Conservation (phyloP, 2,329 filamentous ascomycete genomes). For the Grosmannia serpens region DNA sequence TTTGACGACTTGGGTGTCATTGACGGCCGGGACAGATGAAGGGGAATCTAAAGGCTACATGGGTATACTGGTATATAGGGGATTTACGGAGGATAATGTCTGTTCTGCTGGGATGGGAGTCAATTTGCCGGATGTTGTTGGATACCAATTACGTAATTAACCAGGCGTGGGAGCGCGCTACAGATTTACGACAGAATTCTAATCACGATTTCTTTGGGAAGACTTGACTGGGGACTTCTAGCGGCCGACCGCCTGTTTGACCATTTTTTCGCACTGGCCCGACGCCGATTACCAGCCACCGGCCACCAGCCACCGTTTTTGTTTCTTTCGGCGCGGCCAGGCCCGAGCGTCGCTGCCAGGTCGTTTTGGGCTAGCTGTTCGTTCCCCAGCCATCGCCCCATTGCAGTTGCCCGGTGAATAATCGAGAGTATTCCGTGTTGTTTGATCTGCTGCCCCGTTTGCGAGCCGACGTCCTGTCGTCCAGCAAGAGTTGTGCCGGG, state of each 20-base stretch:
- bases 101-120: too few species aligned
- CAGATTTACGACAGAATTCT: too few species aligned
- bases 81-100: background rate
- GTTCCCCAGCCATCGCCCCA: background rate
- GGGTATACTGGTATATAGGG: background rate
- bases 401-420: background rate
- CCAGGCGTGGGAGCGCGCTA: too few species aligned
- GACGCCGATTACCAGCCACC: background rate
- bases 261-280: too few species aligned
- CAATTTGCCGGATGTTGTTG: too few species aligned
- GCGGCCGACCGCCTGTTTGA: too few species aligned
- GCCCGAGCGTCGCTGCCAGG: background rate
- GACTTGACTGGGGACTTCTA: too few species aligned
- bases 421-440: background rate
- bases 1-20: conserved; percentile 25
- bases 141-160: background rate
- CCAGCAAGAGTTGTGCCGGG: too few species aligned
- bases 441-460: too few species aligned
- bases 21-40: conserved; percentile 8
- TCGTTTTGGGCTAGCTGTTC: background rate
- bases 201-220: too few species aligned
- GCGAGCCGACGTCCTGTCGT: background rate
- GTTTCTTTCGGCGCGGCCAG: background rate
- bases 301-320: background rate
- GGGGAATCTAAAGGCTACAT: background rate